Base-by-base conservation (phyloP, 805 yeast genomes). In the Wickerhamomyces queroliae region DNA sequence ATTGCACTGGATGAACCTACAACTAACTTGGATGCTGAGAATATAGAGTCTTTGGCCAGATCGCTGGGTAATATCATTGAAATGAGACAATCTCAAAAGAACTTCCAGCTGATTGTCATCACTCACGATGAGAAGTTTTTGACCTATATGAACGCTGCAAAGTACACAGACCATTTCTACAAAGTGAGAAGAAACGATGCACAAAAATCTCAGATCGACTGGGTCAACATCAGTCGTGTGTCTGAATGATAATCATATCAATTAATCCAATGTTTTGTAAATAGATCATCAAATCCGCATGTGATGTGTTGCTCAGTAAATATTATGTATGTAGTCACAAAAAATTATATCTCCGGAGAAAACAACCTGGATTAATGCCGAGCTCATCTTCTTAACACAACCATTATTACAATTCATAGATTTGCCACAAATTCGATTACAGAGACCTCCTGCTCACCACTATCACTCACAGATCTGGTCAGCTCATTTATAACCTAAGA, bases 1-100 rank as follows among this genome's bases (percentile, higher is more conserved):
- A 87, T 93, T 50, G 95, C 98, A 0, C 69, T 93, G 29, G 99
- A 93, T 62, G 99, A 93, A 63, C 99, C 99, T 8, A 93, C 99
- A 0, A 93, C 99, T 0, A 93, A 93, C 53, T 68, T 93, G 41
- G 99, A 93, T 61, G 78, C 75, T 36, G 96, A 85, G 43, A 93
- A 93, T 54, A 79, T 90, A 38, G 95, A 83, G 50, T 78, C 95
- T 28, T 71, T 93, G 43, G 99, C 98, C 0, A 76, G 71, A 47
- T 81, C 96, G 2, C 67, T 93, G 48, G 75, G 80, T 43, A 72
- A 70, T 36, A 86, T 93, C 38, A 87, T 93, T 42, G 82, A 79
- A 29, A 62, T 78, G 50, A 72, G 99, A 49, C 74, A 76, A 39
- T 69, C 67, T 26, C 99, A 93, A 60, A 76, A 72, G 53, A 93